Base-by-base conservation (phyloP, 805 yeast species). In the Metschnikowia noctiluminum region DNA sequence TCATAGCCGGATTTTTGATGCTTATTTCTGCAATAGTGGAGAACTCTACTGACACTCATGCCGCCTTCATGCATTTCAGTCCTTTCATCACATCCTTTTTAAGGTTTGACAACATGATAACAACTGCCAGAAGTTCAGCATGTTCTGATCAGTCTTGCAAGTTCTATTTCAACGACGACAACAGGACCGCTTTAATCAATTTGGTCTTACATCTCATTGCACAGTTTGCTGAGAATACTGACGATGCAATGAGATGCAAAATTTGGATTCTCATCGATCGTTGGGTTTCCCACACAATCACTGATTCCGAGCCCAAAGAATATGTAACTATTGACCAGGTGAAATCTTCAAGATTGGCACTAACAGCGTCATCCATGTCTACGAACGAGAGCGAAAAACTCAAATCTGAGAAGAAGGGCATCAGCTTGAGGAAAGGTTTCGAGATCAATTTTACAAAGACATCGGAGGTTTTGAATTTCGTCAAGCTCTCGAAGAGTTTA, bases 191-290 rank as follows among this genome's bases (percentile, higher is more conserved):
- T 2, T 55, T 73, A 26, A 51, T 65, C 16, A 73, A 72, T 46
- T 57, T 72, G 42, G 51, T 72, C 39, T 68, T 91, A 34, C 71
- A 75, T 38, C 81, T 84, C 0, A 62, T 90, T 38, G 56, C 61
- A 8, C 64, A 60, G 65, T 72, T 89, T 40, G 82, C 84, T 6
- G 76, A 77, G 13, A 62, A 60, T 28, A 55, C 59, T 1, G 59
- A 61, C 21, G 50, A 59, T 11, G 52, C 52, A 6, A 51, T 76
- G 28, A 76, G 83, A 54, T 60, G 66, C 26, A 70, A 69, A 38
- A 72, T 87, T 13, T 90, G 96, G 96, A 66, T 65, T n/a, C 65
- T 77, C 7, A 51, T 89, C 7, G 96, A 90, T 57, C 63, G 73
- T 3, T 85, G 95, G 87, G 67, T 88, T 7, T 85, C 84, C 55